Conservation (phyloP, 139 green algal genomes). For the Tetraselmis striata region DNA sequence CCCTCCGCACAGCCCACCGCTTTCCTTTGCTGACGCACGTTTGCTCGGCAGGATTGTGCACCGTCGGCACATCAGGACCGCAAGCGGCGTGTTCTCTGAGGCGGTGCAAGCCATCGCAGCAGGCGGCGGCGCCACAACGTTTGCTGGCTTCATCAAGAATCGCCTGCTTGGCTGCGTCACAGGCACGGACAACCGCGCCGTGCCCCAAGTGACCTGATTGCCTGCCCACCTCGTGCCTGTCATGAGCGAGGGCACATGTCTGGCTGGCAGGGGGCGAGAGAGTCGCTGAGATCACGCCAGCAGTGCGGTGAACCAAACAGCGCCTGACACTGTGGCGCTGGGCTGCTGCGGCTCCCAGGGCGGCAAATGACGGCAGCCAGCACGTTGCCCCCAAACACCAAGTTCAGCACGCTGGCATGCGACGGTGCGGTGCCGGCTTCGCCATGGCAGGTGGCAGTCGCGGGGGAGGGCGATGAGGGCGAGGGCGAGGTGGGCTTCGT, state of each 20-base stretch:
- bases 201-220: too few species aligned
- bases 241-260: neutral
- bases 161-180: neutral
- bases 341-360: neutral
- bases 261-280: neutral
- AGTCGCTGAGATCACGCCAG: neutral
- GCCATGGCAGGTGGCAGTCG: neutral
- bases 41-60: neutral
- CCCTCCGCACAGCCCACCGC: neutral
- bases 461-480: neutral
- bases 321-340: too few species aligned
- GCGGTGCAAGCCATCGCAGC: neutral
- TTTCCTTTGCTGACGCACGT: neutral
- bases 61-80: neutral
- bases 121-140: neutral
- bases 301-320: too few species aligned
- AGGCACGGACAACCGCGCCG: neutral
- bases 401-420: neutral
- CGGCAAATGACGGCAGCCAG: neutral
- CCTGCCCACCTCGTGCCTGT: neutral
- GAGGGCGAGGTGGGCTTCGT: neutral
- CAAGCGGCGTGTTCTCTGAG: neutral
- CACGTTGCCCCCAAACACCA: neutral
- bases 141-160: neutral
- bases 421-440: neutral